phyloP scores from a whole-genome alignment of 306 rosid genomes.

The Cucurbita maxima region DNA sequence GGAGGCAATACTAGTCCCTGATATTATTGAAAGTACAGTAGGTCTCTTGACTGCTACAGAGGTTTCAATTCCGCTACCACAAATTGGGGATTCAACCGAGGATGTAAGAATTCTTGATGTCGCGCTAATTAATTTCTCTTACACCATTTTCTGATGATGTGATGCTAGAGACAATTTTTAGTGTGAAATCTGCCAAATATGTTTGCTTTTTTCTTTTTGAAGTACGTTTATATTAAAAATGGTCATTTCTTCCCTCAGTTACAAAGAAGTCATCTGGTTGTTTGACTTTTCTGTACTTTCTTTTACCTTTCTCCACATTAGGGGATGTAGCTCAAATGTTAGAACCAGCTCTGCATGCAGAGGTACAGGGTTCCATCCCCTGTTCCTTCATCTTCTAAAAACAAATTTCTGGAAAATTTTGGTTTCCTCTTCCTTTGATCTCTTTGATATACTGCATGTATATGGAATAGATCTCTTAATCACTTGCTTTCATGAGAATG shows the following conservation, averaged over 20 bases:
- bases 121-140: background rate
- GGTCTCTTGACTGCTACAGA: conserved; percentile 57
- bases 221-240: too few species aligned
- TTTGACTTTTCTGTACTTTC: background rate
- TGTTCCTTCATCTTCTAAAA: background rate
- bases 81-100: conserved; percentile 52
- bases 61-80: conserved; percentile 44
- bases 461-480: background rate
- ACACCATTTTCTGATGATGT: background rate
- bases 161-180: background rate
- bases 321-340: background rate
- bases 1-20: conserved; percentile 54
- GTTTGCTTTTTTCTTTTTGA: background rate
- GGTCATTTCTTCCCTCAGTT: background rate
- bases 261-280: background rate
- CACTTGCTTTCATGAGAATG: background rate
- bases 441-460: background rate
- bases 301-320: background rate
- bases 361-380: background rate
- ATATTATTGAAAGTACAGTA: conserved; percentile 72
- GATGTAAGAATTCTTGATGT: conserved; percentile 39
- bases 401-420: background rate
- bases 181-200: background rate
- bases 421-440: background rate
- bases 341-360: background rate